Base-by-base conservation (phyloP, 2,329 filamentous ascomycete genomes). In the Aspergillus texensis region DNA sequence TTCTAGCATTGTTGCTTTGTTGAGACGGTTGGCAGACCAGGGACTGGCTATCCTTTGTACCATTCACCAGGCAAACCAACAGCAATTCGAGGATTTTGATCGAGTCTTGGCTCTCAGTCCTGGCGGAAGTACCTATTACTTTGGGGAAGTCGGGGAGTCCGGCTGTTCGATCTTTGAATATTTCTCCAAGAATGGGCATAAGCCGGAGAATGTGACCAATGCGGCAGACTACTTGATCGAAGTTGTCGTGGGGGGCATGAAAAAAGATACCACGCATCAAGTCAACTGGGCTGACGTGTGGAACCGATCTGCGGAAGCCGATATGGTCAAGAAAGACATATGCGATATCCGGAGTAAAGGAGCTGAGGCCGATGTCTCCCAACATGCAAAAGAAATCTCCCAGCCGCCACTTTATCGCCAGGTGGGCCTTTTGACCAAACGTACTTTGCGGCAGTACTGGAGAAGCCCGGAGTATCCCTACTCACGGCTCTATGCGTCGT, bases 381-480 rank as follows among this genome's bases (percentile, higher is more conserved):
- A 8, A 5, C 43, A 16, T 43, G 24, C 24, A 8, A 56, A 55
- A 8, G 12, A 39, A 26, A 48, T 46, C 14, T 58, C 46, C 24
- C 57, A 48, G 28, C 63, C 89, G 0, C 80, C 89, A 0, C 78
- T 86, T 0, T 82, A 77, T 73, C 73, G 83, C 1, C 91, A 93
- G 75, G 90, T 84, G 1, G 79, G 79, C 1, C 83, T 88, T 69
- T 80, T 93, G n/a, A 90, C 88, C 1, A 86, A 88, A 72, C 84
- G 91, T 16, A 86, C 88, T 57, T 90, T 91, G 73, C 82, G 81
- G 1, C 87, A 91, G 68, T 88, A 91, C 76, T 92, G 89, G 89
- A 83, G 91, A 39, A 88, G 89, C 58, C 88, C 90, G 0, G 87
- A 86, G 1, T 93, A 93, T 73, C 79, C 91, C 12, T 92, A 91